A percentile compares a stretch with the other conserved stretches of the same genome.
Evolutionary conservation across 768 basidiomycete species (phyloP).

Genomic region (Chiua virens): DNA sequence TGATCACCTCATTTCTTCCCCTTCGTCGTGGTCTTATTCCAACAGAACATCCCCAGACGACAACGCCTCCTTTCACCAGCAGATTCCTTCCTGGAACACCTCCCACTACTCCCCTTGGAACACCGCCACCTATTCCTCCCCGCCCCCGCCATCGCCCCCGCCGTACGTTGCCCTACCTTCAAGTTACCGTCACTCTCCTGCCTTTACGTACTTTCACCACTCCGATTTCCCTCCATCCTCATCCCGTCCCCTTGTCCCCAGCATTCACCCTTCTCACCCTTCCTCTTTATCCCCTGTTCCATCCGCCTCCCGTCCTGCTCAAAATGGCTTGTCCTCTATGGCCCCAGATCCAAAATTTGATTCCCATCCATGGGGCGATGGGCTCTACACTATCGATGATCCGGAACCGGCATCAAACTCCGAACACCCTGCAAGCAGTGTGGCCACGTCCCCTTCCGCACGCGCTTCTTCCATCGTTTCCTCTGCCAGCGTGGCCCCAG

Average conservation of each 20-base stretch:
- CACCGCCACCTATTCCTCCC: slow-evolving; percentile 15
- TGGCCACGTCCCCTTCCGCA: slow-evolving; percentile 35
- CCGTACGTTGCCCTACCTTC: slow-evolving; percentile 20
- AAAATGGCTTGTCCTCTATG: slow-evolving; percentile 18
- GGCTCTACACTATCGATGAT: slow-evolving; percentile 34
- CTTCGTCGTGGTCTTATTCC: slow-evolving; percentile 27
- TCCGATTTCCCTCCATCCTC: slow-evolving; percentile 20
- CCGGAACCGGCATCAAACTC: slow-evolving; percentile 35
- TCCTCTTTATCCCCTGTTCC: slow-evolving; percentile 18
- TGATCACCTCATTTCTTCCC: slow-evolving; percentile 20
- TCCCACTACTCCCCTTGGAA: slow-evolving; percentile 16
- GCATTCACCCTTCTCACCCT: slow-evolving; percentile 14
- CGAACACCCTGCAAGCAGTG: slow-evolving; percentile 34
- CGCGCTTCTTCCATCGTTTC: slow-evolving; percentile 36
- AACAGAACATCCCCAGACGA: slow-evolving; percentile 24
- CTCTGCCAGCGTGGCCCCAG: slow-evolving; percentile 27
- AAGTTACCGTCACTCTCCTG: slow-evolving; percentile 26
- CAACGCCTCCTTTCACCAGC: slow-evolving; percentile 11
- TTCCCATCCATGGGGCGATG: slow-evolving; percentile 29
- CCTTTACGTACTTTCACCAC: slow-evolving; percentile 20
- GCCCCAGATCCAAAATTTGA: slow-evolving; percentile 19
- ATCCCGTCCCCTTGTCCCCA: slow-evolving; percentile 17
- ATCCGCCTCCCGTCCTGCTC: slow-evolving; percentile 12
- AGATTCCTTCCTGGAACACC: slow-evolving; percentile 19
- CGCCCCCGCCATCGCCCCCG: slow-evolving; percentile 24